Evolutionary conservation across 805 yeast genomes (phyloP), one percentile per base, ranked within the genome.

Genomic region (Lipomyces spencermartinsiae): DNA sequence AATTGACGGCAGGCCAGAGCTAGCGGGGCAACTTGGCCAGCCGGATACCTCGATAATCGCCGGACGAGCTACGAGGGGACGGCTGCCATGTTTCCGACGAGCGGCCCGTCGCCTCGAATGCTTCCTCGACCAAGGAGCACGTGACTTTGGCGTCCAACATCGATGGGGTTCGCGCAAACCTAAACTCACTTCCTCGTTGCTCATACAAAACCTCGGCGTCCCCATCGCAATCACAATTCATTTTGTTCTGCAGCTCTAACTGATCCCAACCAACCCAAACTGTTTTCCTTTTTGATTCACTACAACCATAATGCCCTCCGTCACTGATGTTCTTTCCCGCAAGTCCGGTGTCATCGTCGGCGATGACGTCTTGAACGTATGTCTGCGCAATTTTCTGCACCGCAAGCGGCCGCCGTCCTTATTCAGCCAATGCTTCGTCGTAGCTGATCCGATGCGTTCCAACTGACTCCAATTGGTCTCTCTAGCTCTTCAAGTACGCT

Each of bases 261-360:
- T 54, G 39, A 22, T 34, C 54, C 34, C 61, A 19, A 12, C 53
- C 61, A n/a, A 22, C 56, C n/a, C 49, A 6, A 37, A 37, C 43
- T 12, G n/a, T 37, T 12, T 37, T 37, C 43, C 6, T 43, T 8
- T 9, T 16, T 8, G 2, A 5, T 39, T 8, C 49, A 54, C 49
- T 22, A 37, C 9, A 33, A 16, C 12, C 25, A 54, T 49, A 35
- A 73, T 70, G 73, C 34, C 56, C 4, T 62, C 74, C 81, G 86
- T 82, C 75, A 83, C 84, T 82, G 93, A 89, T 78, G 92, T 92
- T 81, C 86, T 93, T 78, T 83, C 85, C 76, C 89, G 96, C 86
- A 93, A 95, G 84, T 79, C 95, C 80, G 99, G 99, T 87, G 99
- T 95, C 83, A 93, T 95, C 82, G 95, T 91, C 84, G 99, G 99